Evolutionary conservation across 805 yeast species (phyloP).

Genomic region (Zygotorulaspora danielsina): DNA sequence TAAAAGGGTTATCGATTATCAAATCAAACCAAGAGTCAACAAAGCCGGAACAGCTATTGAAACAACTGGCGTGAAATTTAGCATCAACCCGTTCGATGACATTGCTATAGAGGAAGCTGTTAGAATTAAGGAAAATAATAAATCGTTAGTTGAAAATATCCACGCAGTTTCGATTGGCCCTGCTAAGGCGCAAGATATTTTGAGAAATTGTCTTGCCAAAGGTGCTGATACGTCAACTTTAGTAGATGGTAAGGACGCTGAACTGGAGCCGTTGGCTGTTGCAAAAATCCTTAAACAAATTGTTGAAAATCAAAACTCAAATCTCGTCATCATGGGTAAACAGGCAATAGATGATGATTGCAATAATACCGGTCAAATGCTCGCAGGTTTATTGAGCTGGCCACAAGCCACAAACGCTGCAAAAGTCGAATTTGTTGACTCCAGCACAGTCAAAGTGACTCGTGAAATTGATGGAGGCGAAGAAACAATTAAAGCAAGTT

Average conservation of each 20-base stretch:
- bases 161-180: constrained; percentile 94
- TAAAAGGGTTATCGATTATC: constrained; percentile 90
- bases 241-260: constrained; percentile 67
- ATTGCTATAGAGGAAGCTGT: constrained; percentile 96
- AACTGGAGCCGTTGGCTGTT: constrained; percentile 80
- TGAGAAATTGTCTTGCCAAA: constrained; percentile 88
- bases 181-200: constrained; percentile 76
- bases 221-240: constrained; percentile 88
- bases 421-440: constrained; percentile 62
- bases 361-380: constrained; percentile 94
- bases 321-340: constrained; percentile 86
- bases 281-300: constrained; percentile 78
- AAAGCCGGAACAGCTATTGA: constrained; percentile 75
- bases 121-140: constrained; percentile 62
- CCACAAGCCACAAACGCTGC: constrained; percentile 96
- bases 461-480: constrained; percentile 96
- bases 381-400: constrained; percentile 91
- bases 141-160: constrained; percentile 65
- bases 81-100: constrained; percentile 96
- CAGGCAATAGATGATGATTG: constrained; percentile 96
- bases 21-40: constrained; percentile 83
- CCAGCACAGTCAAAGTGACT: constrained; percentile 58
- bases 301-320: constrained; percentile 64
- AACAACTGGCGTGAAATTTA: constrained; percentile 83
- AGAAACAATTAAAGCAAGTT: constrained; percentile 67